Conservation (phyloP, 2,329 filamentous ascomycete genomes). For the Fusarium equiseti region DNA sequence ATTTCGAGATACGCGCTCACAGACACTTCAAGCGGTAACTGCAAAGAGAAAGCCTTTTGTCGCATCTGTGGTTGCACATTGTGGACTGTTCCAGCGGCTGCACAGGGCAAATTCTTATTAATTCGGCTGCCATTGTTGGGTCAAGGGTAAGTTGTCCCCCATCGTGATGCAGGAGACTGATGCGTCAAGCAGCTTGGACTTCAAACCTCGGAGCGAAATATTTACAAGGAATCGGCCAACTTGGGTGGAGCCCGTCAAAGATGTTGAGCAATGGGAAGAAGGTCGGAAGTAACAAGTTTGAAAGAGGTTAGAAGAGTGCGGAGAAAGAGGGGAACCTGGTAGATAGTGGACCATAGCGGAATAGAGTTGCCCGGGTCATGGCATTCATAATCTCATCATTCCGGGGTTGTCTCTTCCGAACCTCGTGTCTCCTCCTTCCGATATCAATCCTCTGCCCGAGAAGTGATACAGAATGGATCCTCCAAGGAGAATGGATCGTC, state of each 20-base stretch:
- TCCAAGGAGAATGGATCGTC: not conserved
- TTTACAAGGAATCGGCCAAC: slow-evolving; percentile 46
- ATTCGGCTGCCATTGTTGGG: slow-evolving; percentile 44
- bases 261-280: slow-evolving; percentile 46
- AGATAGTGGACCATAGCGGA: slow-evolving; percentile 14
- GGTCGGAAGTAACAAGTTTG: slow-evolving; percentile 40
- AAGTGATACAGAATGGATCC: slow-evolving; percentile 26
- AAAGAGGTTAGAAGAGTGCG: not conserved
- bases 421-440: not conserved
- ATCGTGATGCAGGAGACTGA: not conserved
- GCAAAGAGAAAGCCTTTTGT: slow-evolving; percentile 48
- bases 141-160: slow-evolving; percentile 38
- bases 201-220: slow-evolving; percentile 46
- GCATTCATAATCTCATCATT: not conserved
- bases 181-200: slow-evolving; percentile 11
- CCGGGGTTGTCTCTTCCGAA: slow-evolving; percentile 15
- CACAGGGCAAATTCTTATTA: slow-evolving; percentile 42
- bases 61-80: slow-evolving; percentile 44
- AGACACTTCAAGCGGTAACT: slow-evolving; percentile 44
- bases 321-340: slow-evolving; percentile 14
- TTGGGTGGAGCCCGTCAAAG: slow-evolving; percentile 41
- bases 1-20: slow-evolving; percentile 37
- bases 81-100: slow-evolving; percentile 47
- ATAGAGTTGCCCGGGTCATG: not conserved
- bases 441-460: not conserved